Percentiles rank a stretch among this genome's conserved stretches.
Evolutionary conservation across 306 rosid species (phyloP).

Genomic region (Prunus padus): DNA sequence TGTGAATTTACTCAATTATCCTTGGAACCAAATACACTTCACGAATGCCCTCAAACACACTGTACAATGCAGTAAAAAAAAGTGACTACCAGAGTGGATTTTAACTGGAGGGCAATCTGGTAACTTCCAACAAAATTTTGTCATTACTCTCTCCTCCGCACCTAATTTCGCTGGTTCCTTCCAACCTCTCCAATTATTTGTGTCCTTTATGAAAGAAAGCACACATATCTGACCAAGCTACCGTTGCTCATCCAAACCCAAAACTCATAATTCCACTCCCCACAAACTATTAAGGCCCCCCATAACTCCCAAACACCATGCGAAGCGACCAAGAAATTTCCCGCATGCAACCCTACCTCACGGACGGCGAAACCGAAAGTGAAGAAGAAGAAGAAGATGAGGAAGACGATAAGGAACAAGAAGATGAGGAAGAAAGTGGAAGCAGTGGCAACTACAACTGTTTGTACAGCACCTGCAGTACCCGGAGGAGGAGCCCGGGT

Average conservation of each 20-base stretch:
- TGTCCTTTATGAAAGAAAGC: neutral
- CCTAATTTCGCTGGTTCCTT: neutral
- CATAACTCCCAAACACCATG: conserved; percentile 34
- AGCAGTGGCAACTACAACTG: neutral
- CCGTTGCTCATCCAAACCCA: neutral
- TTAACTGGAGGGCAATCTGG: conserved; percentile 30
- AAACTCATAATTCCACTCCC: neutral
- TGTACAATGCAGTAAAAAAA: neutral
- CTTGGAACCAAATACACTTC: too few species aligned
- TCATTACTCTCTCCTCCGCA: conserved; percentile 7
- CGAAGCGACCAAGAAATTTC: conserved; percentile 40
- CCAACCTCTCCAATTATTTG: conserved; percentile 37
- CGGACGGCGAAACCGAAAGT: conserved; percentile 17
- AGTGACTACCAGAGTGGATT: neutral
- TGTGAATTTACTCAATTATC: too few species aligned
- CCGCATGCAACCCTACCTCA: conserved; percentile 28
- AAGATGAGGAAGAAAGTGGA: neutral
- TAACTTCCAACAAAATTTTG: conserved; percentile 13
- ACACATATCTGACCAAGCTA: neutral
- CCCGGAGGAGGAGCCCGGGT: neutral
- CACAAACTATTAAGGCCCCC: neutral
- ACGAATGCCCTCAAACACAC: neutral
- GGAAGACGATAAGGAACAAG: neutral
- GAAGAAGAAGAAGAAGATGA: conserved; percentile 5
- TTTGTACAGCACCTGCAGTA: neutral